Percentiles rank a stretch among this genome's conserved stretches.
Conservation (phyloP, 768 basidiomycete species). For the Inosperma sp. region DNA sequence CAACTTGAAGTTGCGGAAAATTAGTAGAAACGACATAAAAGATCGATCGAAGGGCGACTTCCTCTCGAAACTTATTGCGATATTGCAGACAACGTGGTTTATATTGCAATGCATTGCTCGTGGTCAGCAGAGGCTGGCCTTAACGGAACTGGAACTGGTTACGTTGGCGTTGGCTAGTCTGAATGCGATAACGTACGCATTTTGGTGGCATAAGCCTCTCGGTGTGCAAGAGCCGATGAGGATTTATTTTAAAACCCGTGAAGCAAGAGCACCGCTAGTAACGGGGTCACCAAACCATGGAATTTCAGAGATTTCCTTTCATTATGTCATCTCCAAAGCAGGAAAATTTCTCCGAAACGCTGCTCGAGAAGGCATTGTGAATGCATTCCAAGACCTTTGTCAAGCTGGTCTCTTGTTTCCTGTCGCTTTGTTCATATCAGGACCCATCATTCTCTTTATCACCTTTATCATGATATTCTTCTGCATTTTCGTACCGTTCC, state of each 20-base stretch:
- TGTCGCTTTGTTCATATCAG: neutral
- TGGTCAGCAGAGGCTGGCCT: conserved; percentile 14
- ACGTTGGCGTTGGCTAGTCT: conserved; percentile 29
- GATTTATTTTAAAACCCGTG: conserved; percentile 3
- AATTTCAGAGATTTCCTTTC: no score
- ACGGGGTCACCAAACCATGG: neutral
- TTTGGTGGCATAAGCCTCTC: conserved; percentile 37
- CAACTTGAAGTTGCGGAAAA: no score
- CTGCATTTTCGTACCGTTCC: neutral
- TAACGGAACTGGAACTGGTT: conserved; percentile 31
- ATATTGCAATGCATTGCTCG: conserved; percentile 27
- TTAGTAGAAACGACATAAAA: conserved; percentile 26
- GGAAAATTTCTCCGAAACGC: no score
- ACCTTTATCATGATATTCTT: neutral
- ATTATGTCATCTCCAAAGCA: no score
- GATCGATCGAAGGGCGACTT: conserved; percentile 32
- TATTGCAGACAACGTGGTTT: conserved; percentile 34
- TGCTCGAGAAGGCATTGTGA: no score
- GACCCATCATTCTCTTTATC: neutral
- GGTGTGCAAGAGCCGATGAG: conserved; percentile 7
- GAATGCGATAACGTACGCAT: conserved; percentile 24
- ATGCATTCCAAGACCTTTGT: neutral
- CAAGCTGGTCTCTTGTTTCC: neutral
- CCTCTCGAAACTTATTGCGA: conserved; percentile 27
- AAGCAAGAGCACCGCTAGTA: no score